These are phyloP conservation scores for Populus euphratica DNA, from an alignment of 345 rosid genomes.

Conservation along the genomic window DNA sequence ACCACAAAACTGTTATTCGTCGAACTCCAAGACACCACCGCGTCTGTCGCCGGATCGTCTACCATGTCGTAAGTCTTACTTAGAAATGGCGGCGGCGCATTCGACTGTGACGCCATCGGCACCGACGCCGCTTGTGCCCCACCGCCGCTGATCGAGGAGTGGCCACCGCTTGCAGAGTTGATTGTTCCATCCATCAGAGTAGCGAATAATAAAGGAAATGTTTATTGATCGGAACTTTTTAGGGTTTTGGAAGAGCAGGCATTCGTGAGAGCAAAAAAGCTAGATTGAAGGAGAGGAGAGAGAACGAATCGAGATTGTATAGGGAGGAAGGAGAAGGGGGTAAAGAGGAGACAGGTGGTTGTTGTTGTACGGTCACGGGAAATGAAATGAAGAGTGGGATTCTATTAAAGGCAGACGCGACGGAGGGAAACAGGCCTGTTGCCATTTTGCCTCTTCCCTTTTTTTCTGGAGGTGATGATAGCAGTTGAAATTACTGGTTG, in stretches of 20 bases:
- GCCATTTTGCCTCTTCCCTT: neutral
- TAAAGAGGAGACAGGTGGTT: neutral
- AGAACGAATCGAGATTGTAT: neutral
- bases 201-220: too few species aligned
- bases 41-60: conserved; percentile 73
- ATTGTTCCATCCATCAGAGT: conserved; percentile 5
- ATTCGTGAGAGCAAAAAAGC: conserved; percentile 5
- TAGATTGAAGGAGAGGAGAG: neutral
- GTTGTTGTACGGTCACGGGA: conserved; percentile 5
- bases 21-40: conserved; percentile 76
- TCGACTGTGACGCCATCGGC: conserved; percentile 30
- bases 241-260: conserved; percentile 6
- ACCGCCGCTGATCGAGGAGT: conserved; percentile 25
- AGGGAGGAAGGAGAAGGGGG: neutral
- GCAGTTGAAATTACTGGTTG: neutral
- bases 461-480: neutral
- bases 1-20: conserved; percentile 79
- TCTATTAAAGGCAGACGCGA: neutral
- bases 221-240: neutral
- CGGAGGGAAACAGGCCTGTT: neutral
- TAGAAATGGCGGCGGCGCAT: conserved; percentile 72
- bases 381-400: neutral
- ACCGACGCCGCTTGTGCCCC: conserved; percentile 29
- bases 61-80: conserved; percentile 95
- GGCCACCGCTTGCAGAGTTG: conserved; percentile 15